Evolutionary conservation across 495 filamentous ascomycete species (phyloP).

Genomic region (Aspergillus coremiiformis): DNA sequence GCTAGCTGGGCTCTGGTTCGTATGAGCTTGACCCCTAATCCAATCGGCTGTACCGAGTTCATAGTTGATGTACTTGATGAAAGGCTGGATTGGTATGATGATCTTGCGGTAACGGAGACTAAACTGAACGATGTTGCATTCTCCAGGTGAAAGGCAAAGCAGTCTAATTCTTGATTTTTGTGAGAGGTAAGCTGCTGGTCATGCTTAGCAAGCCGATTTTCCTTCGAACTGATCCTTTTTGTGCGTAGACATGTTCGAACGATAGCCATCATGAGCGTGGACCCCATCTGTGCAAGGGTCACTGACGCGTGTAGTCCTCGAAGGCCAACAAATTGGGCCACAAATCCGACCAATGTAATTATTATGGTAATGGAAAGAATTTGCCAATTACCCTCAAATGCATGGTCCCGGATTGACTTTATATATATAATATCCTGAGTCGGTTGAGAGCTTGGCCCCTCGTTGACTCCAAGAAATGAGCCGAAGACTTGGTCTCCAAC

Average conservation of each 20-base stretch:
- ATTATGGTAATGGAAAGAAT: conserved; percentile 16
- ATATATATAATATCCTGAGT: conserved; percentile 22
- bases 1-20: conserved; percentile 24
- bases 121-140: conserved; percentile 22
- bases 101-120: neutral
- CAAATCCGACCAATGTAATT: conserved; percentile 39
- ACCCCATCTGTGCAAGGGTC: conserved; percentile 37
- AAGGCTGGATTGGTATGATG: conserved; percentile 4
- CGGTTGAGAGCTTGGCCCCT: conserved; percentile 13
- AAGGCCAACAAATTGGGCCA: conserved; percentile 45
- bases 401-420: conserved; percentile 25
- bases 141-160: conserved; percentile 34
- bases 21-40: conserved; percentile 14
- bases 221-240: conserved; percentile 27
- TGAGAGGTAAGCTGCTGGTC: conserved; percentile 20
- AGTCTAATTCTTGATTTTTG: conserved; percentile 40
- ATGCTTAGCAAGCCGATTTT: conserved; percentile 20
- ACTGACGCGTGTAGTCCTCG: conserved; percentile 44
- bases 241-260: conserved; percentile 42
- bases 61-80: conserved; percentile 5
- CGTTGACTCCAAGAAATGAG: conserved; percentile 28
- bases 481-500: conserved; percentile 37
- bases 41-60: neutral
- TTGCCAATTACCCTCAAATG: neutral
- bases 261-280: conserved; percentile 40